Evolutionary conservation across 192 early-diverging fungal species (phyloP), one percentile per base, ranked within the genome.

Genomic region (Gigaspora rosea): DNA sequence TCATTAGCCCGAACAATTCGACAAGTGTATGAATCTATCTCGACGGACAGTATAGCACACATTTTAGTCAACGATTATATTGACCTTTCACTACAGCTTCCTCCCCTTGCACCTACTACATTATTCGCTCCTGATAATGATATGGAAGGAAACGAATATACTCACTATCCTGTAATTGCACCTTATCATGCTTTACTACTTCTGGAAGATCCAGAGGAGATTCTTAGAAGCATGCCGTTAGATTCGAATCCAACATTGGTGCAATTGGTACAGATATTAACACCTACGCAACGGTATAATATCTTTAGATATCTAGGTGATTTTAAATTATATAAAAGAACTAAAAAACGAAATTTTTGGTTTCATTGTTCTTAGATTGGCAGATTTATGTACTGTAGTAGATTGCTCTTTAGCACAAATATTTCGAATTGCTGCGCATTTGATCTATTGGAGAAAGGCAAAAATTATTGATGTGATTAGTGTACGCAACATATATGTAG

Each of bases 381-480:
- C 94, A 35, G 89, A 94, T 76, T 85, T 98, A 32, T 92, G 95
- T 80, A 81, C 91, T 16, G 83, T 91, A 41, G 78, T 97, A 32
- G 95, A 95, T 81, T 97, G 96, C 81, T 96, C 97, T n/a, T 86
- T 96, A 63, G 92, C 95, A 0, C 97, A 97, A 77, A 88, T 98
- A 2, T 97, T 94, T 80, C 87, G 94, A 16, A 76, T 96, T 27
- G 95, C 92, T 7, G 92, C 95, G 1, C 97, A 98, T 81, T 82
- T 98, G 46, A 93, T 96, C 36, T 96, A 93, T 80, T 98, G 97
- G 97, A 82, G 88, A 70, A 93, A 95, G 74, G 96, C 95, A 12
- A 94, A 94, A 78, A 85, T 98, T 46, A 94, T 98, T 58, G 89
- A 96, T 82, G 89, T 91, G 8, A 91, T 97, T 57, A 86, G 85